Evolutionary conservation across 345 rosid genomes (phyloP), one percentile per base, ranked within the genome.

Genomic region (Dipteronia dyeriana): DNA sequence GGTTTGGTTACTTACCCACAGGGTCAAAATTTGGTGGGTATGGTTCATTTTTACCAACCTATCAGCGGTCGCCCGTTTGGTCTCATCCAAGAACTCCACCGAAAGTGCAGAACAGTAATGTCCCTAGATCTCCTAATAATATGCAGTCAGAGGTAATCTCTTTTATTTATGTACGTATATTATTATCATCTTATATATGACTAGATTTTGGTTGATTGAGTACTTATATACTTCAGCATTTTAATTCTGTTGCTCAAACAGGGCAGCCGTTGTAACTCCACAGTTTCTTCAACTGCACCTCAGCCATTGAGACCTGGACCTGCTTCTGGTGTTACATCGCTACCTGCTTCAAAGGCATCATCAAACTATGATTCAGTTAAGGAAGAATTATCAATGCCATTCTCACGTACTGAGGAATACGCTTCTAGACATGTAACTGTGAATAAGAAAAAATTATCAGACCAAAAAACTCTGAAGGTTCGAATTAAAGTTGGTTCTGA

Each of bases 21-120:
- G 99, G 99, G 78, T 85, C 99, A 51, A 94, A 90, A 80, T 94
- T 79, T 90, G 99, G 98, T 82, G 97, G 97, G 57, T 97, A 97
- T 80, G 99, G 99, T 82, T 97, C 99, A 38, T 97, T 97, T 86
- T 87, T 97, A 78, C 93, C 94, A 62, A 56, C 94, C 70, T 85
- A 88, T 85, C 89, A 88, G 63, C 94, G 98, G 49, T 92, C 98
- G 78, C 97, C 97, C 80, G 77, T 82, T 64, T 87, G 86, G 82
- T 78, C 97, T 83, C 86, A 78, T 76, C 85, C 91, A 7, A 90
- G 79, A 84, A 81, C 94, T 70, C 88, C 95, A 3, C 85, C 85
- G 68, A 87, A 84, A 76, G 81, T 69, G 81, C 96, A 82, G 82
- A 85, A 83, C 63, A 61, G 70, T 76, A 75, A 80, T 75, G 84